Conservation (phyloP, 495 filamentous ascomycete species). For the Letharia columbiana region DNA sequence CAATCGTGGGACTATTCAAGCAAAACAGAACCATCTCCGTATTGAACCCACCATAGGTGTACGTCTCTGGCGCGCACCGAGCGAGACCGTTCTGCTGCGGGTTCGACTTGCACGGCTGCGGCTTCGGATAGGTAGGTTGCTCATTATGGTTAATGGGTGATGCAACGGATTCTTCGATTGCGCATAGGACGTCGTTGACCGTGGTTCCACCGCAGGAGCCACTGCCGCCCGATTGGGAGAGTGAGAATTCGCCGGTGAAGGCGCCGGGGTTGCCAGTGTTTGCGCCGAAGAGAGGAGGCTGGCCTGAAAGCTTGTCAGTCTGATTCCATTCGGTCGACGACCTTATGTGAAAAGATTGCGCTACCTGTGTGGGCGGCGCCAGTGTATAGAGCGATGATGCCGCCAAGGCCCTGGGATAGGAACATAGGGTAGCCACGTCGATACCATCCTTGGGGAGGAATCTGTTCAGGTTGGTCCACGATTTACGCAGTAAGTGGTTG, state of each 20-base stretch:
- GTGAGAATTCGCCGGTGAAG: neutral
- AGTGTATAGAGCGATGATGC: neutral
- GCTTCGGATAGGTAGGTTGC: no score
- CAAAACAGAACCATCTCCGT: neutral
- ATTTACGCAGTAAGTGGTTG: no score
- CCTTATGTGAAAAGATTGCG: no score
- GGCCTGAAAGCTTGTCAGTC: neutral
- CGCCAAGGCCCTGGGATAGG: neutral
- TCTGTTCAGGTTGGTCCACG: neutral
- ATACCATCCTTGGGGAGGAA: neutral
- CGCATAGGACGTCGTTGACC: neutral
- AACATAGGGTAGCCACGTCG: neutral
- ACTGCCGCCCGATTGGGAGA: neutral
- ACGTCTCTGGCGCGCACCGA: neutral
- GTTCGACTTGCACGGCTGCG: neutral
- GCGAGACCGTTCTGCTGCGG: neutral
- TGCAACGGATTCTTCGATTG: neutral
- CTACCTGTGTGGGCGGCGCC: no score
- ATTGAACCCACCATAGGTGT: neutral
- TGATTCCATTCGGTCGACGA: neutral
- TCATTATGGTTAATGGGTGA: no score
- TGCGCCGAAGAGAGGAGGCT: neutral
- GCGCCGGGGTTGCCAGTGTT: neutral
- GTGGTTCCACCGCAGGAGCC: neutral
- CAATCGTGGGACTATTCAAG: neutral